Percentiles rank a stretch among this genome's conserved stretches.
Conservation (phyloP, 1,139 yeast genomes). For the Zygosaccharomyces pseudobailii region DNA sequence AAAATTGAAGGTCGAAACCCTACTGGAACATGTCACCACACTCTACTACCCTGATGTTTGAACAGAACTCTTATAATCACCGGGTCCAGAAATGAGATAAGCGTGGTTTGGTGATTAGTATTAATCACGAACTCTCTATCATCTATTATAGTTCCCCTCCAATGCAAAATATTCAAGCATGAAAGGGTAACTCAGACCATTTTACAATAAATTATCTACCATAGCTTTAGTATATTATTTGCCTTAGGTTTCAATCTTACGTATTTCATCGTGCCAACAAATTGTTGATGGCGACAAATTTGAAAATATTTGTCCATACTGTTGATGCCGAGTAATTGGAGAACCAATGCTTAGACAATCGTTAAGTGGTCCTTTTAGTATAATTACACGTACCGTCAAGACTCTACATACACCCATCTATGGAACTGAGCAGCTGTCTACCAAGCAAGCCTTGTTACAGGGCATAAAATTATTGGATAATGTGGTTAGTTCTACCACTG, state of each 20-base stretch:
- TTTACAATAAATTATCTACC: too few relatives aligned
- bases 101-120: background rate
- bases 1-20: too few relatives aligned
- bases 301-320: background rate
- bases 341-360: background rate
- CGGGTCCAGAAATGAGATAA: background rate
- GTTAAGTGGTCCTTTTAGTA: background rate
- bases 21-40: slow-evolving; percentile 13
- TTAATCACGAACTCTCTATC: background rate
- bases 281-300: background rate
- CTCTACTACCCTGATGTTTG: slow-evolving; percentile 16
- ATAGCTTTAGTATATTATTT: too few relatives aligned
- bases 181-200: background rate
- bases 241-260: too few relatives aligned
- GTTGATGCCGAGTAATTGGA: background rate
- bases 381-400: slow-evolving; percentile 17
- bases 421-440: slow-evolving; percentile 9
- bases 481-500: slow-evolving; percentile 18
- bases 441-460: slow-evolving; percentile 15
- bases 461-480: slow-evolving; percentile 21
- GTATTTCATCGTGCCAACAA: too few relatives aligned
- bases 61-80: background rate
- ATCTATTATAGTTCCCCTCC: background rate
- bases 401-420: slow-evolving; percentile 29
- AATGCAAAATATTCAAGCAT: slow-evolving; percentile 3